Evolutionary conservation across 1,284 basidiomycete species (phyloP).

Genomic region (Kalmanozyma brasiliensis): DNA sequence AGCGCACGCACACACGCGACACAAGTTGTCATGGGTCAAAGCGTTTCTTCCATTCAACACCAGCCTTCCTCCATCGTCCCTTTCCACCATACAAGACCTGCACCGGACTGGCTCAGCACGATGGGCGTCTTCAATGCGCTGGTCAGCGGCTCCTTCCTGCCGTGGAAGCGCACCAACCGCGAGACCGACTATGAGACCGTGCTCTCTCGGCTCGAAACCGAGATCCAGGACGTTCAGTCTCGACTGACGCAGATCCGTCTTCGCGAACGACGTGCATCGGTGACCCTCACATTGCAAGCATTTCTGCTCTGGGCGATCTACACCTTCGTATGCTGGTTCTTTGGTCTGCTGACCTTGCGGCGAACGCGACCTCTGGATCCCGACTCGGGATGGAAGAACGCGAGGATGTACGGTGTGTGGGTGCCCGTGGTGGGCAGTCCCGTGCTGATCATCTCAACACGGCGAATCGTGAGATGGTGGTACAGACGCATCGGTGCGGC

Average conservation of each 20-base stretch:
- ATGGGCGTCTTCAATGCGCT: conserved; percentile 54
- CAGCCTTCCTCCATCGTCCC: conserved; percentile 6
- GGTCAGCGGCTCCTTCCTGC: conserved; percentile 39
- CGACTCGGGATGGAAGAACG: conserved; percentile 3
- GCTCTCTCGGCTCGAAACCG: conserved; percentile 70
- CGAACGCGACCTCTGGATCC: conserved; percentile 1
- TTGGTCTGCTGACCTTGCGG: conserved; percentile 30
- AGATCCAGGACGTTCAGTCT: conserved; percentile 74
- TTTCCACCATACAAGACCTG: too few relatives aligned
- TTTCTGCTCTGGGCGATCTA: conserved; percentile 83
- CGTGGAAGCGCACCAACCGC: conserved; percentile 37
- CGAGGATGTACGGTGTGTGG: conserved; percentile 30
- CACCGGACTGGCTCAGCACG: not conserved
- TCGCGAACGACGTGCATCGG: conserved; percentile 82
- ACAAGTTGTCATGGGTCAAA: conserved; percentile 1
- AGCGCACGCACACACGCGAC: conserved; percentile 14
- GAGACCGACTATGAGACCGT: conserved; percentile 71
- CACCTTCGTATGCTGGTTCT: conserved; percentile 81
- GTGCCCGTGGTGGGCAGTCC: conserved; percentile 40
- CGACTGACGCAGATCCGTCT: conserved; percentile 87
- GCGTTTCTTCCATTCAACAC: not conserved
- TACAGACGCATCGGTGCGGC: conserved; percentile 83
- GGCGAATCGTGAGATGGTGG: conserved; percentile 85
- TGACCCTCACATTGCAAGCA: conserved; percentile 84
- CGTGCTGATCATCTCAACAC: conserved; percentile 76